Evolutionary conservation across 768 basidiomycete species (phyloP), one percentile per base, ranked within the genome.

Genomic region (Gyrodon lividus): DNA sequence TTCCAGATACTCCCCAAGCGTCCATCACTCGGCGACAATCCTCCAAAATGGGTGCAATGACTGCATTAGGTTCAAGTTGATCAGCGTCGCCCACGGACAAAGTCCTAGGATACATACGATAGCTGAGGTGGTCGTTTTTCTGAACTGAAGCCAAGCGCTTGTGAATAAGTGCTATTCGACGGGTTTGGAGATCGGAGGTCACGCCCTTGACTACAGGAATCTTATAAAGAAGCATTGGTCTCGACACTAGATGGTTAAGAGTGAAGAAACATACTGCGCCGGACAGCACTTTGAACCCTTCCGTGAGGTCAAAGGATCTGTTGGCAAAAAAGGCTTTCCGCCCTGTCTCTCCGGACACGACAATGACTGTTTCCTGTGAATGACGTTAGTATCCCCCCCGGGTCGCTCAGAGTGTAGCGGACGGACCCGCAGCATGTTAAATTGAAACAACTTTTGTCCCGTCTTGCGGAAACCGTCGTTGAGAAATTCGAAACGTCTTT

Each of bases 271-370:
- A 57, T 65, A 89, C 88, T 49, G 85, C 87, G 45, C 87, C 88
- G 44, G 86, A 87, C 54, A 91, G 77, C 61, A 87, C 79, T 61
- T 83, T 86, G 75, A 88, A 90, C 5, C 87, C 88, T 72, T 88
- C 86, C 37, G 82, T 84, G 45, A 91, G 77, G 67, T 89, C 86
- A 55, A 91, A 79, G 19, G 79, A 79, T 68, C 81, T 83, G 50
- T 84, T 80, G 3, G 77, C 76, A 60, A 89, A 87, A 69, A 89
- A 89, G 3, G 81, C 75, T 49, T 79, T 77, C 50, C 88, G 75
- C 14, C 81, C 88, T 30, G 73, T 75, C 62, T 88, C 85, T 46
- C 88, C 89, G 35, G 88, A 89, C 35, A 90, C 78, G 30, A 85
- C 87, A 46, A 91, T 75, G 58, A 91, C 86, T 4, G 77, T 83